Percentiles rank a stretch among this genome's conserved stretches.
These are phyloP conservation scores for Mucor mucedo DNA, from an alignment of 371 early-diverging fungal genomes.

Conservation along the genomic window DNA sequence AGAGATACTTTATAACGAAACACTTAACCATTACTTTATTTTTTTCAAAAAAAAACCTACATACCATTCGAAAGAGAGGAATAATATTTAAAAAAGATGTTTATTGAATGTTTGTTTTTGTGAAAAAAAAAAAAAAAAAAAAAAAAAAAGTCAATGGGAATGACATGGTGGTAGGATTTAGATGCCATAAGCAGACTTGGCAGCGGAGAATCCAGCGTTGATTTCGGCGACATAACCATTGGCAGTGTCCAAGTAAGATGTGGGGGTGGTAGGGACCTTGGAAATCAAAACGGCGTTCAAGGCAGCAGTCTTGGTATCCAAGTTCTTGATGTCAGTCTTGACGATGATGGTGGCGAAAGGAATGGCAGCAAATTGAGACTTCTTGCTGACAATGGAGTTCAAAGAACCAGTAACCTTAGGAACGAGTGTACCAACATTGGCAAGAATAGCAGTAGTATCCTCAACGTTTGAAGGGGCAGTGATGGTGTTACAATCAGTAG, in stretches of 20 bases:
- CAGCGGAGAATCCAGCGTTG: conserved; percentile 17
- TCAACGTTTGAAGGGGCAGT: not conserved
- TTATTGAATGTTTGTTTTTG: no score
- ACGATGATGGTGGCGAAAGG: conserved; percentile 13
- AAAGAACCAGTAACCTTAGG: conserved; percentile 15
- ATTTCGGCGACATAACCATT: conserved; percentile 8
- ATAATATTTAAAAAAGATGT: no score
- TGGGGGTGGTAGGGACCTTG: conserved; percentile 3
- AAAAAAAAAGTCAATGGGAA: no score
- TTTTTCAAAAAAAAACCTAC: no score
- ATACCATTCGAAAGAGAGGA: no score
- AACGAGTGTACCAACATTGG: conserved; percentile 3
- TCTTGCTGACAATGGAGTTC: conserved; percentile 16
- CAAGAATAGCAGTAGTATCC: conserved; percentile 22
- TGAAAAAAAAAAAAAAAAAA: no score
- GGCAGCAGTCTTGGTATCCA: conserved; percentile 15
- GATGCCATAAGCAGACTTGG: conserved; percentile 8
- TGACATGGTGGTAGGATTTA: no score
- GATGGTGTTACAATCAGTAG: conserved; percentile 12
- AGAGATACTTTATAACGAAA: no score
- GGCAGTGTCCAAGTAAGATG: conserved; percentile 10
- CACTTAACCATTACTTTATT: no score
- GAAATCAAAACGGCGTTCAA: not conserved
- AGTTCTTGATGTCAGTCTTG: conserved; percentile 12
- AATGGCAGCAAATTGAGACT: conserved; percentile 12